phyloP scores from a whole-genome alignment of 177 flowering plant genomes.

The Vitis hybrid region DNA sequence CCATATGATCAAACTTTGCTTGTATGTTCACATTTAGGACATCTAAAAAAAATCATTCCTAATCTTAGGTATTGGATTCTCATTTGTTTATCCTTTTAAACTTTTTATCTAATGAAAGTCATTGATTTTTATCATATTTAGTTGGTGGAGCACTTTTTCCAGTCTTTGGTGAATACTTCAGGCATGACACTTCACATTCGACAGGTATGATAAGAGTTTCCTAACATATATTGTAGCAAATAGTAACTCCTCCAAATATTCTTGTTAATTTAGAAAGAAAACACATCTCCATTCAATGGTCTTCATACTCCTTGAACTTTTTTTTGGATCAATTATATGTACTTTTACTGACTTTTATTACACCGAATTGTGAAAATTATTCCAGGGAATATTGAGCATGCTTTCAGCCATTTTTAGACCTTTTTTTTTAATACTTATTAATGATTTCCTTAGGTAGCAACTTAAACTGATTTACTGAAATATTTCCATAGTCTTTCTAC shows the following conservation, averaged over 20 bases:
- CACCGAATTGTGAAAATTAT: not conserved
- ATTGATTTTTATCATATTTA: constrained; percentile 17
- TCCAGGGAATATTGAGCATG: not conserved
- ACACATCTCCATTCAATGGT: too few species aligned
- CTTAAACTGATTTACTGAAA: not conserved
- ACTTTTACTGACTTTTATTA: not conserved
- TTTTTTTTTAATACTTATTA: not conserved
- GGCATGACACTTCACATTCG: constrained; percentile 98
- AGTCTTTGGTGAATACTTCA: constrained; percentile 94
- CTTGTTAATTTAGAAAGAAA: not conserved
- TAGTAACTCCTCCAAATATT: too few species aligned
- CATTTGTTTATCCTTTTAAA: not conserved
- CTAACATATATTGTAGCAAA: not conserved
- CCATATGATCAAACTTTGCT: too few species aligned
- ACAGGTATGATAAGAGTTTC: constrained; percentile 50
- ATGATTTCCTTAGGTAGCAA: not conserved
- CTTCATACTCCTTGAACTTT: too few species aligned
- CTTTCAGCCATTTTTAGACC: not conserved
- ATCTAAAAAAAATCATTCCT: too few species aligned
- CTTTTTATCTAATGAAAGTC: not conserved
- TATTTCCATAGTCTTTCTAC: not conserved
- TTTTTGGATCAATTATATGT: not conserved
- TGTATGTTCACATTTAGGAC: too few species aligned
- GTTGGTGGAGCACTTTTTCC: constrained; percentile 99
- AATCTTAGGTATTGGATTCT: not conserved